Base-by-base conservation (phyloP, 345 rosid genomes). In the Eucalyptus albens region DNA sequence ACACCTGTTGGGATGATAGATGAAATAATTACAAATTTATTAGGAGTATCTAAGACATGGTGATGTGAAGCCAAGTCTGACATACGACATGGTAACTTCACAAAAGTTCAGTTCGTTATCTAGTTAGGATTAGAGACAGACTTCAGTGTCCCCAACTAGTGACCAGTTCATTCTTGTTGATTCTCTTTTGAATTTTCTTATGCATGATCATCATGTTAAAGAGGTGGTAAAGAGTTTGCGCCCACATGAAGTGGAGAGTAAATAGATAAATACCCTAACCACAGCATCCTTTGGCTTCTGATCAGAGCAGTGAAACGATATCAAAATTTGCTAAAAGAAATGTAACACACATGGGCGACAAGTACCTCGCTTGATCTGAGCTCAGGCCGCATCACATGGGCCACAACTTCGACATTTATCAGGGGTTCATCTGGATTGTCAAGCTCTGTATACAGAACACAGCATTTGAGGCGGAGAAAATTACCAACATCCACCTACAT, bases 381-480 rank as follows among this genome's bases (percentile, higher is more conserved):
- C 92, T 96, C 99, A 85, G 97, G 99, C 50, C 93, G 93, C 56
- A 95, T 96, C 72, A 96, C 99, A 88, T 96, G 96, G 88, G 99
- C 99, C 87, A 96, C 93, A 80, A 96, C 97, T 95, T 95, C 97
- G 2, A 96, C 93, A 90, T 95, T 96, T 90, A 96, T 96, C 65
- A 95, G 88, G 27, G 96, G 97, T 89, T 92, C 90, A 77, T 92
- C 91, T 17, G 97, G 94, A 90, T 89, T 87, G 87, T 89, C 95
- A 15, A 94, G 95, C 88, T 96, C 95, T 3, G 97, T 95, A 89
- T 94, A 96, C 92, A 97, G 91, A 86, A 97, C 92, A 7, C 98
- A 95, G n/a, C 97, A 96, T 88, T 96, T 96, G 88, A 97, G 91
- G 27, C 97, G 96, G 88, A 97, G 99, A 83, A 97, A 97, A 90